Evolutionary conservation across 768 basidiomycete species (phyloP).

Genomic region (Austroboletus eburneus): DNA sequence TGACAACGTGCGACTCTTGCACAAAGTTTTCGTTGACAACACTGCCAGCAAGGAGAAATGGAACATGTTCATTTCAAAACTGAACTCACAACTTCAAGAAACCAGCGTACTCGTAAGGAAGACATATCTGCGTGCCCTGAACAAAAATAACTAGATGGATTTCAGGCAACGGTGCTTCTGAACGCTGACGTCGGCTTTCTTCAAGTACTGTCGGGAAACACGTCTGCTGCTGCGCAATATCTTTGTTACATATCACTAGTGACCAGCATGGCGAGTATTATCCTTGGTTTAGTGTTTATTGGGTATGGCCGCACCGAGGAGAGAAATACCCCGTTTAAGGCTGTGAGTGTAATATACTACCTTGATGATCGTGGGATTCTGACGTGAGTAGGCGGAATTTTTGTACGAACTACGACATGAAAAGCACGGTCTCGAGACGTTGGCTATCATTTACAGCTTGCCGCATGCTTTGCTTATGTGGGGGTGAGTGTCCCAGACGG

Average conservation of each 20-base stretch:
- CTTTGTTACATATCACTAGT: constrained; percentile 43
- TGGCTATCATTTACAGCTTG: constrained; percentile 51
- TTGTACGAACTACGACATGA: constrained; percentile 18
- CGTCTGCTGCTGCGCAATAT: constrained; percentile 30
- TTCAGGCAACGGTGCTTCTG: constrained; percentile 52
- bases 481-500: constrained; percentile 39
- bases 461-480: constrained; percentile 57
- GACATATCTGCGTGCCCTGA: background rate
- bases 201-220: constrained; percentile 41
- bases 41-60: constrained; percentile 40
- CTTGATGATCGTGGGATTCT: background rate
- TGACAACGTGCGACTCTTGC: constrained; percentile 40
- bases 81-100: constrained; percentile 49
- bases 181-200: constrained; percentile 58
- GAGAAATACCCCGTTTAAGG: constrained; percentile 27
- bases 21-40: constrained; percentile 47
- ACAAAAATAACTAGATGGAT: background rate
- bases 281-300: constrained; percentile 41
- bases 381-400: constrained; percentile 9
- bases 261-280: constrained; percentile 38
- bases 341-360: constrained; percentile 27
- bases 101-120: constrained; percentile 48
- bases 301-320: constrained; percentile 37
- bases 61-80: constrained; percentile 39
- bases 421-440: constrained; percentile 42